Base-by-base conservation (phyloP, 2,329 filamentous ascomycete species). In the Fusarium anthophilum region DNA sequence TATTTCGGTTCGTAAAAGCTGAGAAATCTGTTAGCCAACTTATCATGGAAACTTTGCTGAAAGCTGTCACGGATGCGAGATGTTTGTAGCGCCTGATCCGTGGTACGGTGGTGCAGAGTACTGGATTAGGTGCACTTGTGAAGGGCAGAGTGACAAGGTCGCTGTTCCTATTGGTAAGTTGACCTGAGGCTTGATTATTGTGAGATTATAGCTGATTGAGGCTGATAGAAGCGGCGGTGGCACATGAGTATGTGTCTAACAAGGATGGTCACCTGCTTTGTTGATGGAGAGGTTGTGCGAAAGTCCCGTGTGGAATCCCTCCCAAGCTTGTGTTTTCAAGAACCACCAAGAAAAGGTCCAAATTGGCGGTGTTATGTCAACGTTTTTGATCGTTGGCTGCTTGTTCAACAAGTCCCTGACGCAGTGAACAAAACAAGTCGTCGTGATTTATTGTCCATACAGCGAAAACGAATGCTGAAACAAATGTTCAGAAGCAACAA, bases 171-270 rank as follows among this genome's bases (percentile, higher is more conserved):
- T 69, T 1, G 57, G 66, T 69, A 51, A 18, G 56, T 37, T 41
- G 0, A 41, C 13, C 13, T 41, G 2, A 5, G 20, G 8, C 39
- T 1, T 22, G 8, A n/a, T 3, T 41, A 2, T 41, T 9, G 39
- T 41, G 39, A 15, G 39, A 41, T 0, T 41, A 3, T 41, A 15
- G 2, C 45, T 48, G 13, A 48, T 22, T 8, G 1, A 4, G 2
- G 2, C 0, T 8, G 0, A 12, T n/a, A 69, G 66, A 69, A 24
- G 43, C 30, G 1, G 66, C 50, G 1, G n/a, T 35, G 17, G 66
- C 66, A 1, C 66, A 69, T 4, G 56, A 54, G 9, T 69, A 69
- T 45, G 65, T 69, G 8, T 32, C 51, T 4, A 69, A 69, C 1
- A 54, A 69, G 8, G 20, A 51, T 20, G 66, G 66, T 0, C 38